Conservation (phyloP, 257 asterid genomes). For the Nicotiana sylvestris region DNA sequence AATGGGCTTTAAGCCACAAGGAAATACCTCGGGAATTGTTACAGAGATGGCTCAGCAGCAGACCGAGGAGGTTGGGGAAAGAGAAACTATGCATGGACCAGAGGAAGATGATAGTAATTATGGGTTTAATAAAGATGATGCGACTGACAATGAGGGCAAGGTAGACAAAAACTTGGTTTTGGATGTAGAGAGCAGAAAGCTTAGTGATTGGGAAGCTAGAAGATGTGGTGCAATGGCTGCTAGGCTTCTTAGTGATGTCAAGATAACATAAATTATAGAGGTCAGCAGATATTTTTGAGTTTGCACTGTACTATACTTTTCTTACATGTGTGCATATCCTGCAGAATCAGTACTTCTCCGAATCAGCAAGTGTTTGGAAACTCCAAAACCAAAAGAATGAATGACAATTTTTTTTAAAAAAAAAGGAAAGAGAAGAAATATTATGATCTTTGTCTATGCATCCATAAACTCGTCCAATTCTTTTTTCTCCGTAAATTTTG, state of each 20-base stretch:
- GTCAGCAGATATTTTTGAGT: neutral
- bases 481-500: neutral
- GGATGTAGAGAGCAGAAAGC: conserved; percentile 31
- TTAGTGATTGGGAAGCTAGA: conserved; percentile 85
- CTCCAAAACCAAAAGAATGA: neutral
- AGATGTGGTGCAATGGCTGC: conserved; percentile 96
- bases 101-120: conserved; percentile 33
- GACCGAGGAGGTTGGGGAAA: conserved; percentile 21
- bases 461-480: neutral
- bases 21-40: conserved; percentile 16
- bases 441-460: neutral
- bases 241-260: conserved; percentile 77
- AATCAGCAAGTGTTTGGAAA: neutral
- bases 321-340: neutral
- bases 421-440: neutral
- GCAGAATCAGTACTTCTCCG: neutral
- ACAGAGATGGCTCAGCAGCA: conserved; percentile 25
- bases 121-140: conserved; percentile 22
- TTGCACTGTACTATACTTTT: neutral
- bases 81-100: conserved; percentile 34
- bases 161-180: conserved; percentile 17
- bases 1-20: conserved; percentile 57
- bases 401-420: too few relatives aligned
- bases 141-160: conserved; percentile 16
- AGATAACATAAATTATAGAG: conserved; percentile 43